These are phyloP conservation scores for Xerocomus minutiporus DNA, from an alignment of 1,284 basidiomycete genomes.

Conservation along the genomic window DNA sequence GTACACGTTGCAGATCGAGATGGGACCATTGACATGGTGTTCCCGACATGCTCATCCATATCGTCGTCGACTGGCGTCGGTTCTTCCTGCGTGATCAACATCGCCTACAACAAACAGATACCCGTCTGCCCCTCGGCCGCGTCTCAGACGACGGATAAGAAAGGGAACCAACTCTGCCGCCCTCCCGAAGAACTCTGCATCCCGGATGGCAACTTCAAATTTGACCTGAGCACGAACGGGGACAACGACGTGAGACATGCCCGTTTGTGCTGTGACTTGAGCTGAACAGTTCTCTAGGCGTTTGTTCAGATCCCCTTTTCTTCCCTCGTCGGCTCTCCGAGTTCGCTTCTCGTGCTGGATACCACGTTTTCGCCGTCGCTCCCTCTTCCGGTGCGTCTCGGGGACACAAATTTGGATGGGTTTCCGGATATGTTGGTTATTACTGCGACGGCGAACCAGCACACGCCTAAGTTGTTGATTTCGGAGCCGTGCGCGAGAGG, in stretches of 20 bases:
- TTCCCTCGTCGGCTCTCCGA: conserved; percentile 46
- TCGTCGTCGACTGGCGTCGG: conserved; percentile 69
- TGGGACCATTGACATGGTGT: conserved; percentile 94
- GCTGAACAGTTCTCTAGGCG: conserved; percentile 39
- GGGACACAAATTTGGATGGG: conserved; percentile 92
- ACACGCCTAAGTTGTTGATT: conserved; percentile 65
- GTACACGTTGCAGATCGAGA: conserved; percentile 68
- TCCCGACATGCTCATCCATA: conserved; percentile 75
- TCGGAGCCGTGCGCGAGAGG: conserved; percentile 67
- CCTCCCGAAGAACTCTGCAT: conserved; percentile 78
- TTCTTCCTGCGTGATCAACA: conserved; percentile 76
- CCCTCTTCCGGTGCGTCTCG: conserved; percentile 77
- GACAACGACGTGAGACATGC: conserved; percentile 52
- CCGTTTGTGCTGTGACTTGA: not conserved
- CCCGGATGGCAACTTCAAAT: conserved; percentile 77
- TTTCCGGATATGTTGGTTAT: conserved; percentile 88
- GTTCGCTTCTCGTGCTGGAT: conserved; percentile 66
- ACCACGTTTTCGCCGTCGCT: conserved; percentile 57
- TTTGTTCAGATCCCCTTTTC: conserved; percentile 67
- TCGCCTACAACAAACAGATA: conserved; percentile 92
- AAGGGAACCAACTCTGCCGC: conserved; percentile 63
- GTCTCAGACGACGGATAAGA: conserved; percentile 41
- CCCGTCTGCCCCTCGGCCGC: conserved; percentile 66
- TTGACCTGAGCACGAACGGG: conserved; percentile 56
- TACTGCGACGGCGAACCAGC: conserved; percentile 42